Evolutionary conservation across 441 rosid genomes (phyloP).

Genomic region (Flueggea neowawraea): DNA sequence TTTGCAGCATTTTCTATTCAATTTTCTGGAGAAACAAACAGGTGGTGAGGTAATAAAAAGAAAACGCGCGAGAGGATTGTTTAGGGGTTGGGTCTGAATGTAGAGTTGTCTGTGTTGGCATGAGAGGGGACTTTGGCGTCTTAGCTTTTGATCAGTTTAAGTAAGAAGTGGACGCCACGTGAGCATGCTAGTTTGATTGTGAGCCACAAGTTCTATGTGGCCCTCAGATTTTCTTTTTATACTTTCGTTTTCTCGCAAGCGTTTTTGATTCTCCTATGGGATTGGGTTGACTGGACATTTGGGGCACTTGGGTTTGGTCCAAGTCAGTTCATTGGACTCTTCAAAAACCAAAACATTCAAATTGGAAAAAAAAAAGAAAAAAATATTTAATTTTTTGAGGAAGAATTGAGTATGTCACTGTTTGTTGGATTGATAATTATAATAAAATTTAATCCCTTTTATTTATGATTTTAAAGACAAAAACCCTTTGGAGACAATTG

Average conservation of each 20-base stretch:
- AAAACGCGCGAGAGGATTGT: slow-evolving; percentile 23
- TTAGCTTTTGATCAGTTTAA: slow-evolving; percentile 61
- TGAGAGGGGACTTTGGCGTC: slow-evolving; percentile 15
- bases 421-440: too few species aligned
- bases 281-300: not conserved
- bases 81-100: not conserved
- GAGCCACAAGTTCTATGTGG: slow-evolving; percentile 91
- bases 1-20: slow-evolving; percentile 24
- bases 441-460: too few species aligned
- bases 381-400: too few species aligned
- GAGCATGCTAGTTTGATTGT: slow-evolving; percentile 48
- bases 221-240: slow-evolving; percentile 44
- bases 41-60: not conserved
- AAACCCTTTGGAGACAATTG: too few species aligned
- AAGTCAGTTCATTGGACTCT: too few species aligned
- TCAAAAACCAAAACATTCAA: too few species aligned
- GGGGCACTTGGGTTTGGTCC: too few species aligned
- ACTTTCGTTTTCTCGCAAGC: slow-evolving; percentile 8
- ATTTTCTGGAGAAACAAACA: slow-evolving; percentile 33
- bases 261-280: too few species aligned
- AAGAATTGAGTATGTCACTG: too few species aligned
- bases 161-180: slow-evolving; percentile 67
- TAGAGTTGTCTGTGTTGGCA: slow-evolving; percentile 18
- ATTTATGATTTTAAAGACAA: too few species aligned
- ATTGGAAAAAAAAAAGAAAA: too few species aligned